These are phyloP conservation scores for Aspergillus amoenus DNA, from an alignment of 2,329 filamentous ascomycete genomes.

Conservation along the genomic window DNA sequence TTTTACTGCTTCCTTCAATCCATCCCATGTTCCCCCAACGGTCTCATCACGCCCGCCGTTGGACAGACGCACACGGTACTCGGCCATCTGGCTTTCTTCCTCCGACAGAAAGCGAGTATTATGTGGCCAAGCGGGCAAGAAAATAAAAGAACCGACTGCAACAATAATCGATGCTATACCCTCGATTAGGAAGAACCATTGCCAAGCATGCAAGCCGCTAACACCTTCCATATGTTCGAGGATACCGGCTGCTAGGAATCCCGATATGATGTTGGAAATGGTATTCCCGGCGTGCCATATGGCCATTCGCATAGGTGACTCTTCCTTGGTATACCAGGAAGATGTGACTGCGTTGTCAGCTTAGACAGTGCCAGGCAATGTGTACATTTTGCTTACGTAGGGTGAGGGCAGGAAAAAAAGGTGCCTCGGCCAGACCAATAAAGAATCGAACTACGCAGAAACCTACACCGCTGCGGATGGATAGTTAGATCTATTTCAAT, in stretches of 20 bases:
- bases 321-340: slow-evolving; percentile 12
- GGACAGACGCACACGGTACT: slow-evolving; percentile 7
- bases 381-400: background rate
- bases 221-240: slow-evolving; percentile 9
- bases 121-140: slow-evolving; percentile 7
- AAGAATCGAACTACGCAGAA: slow-evolving; percentile 12
- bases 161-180: slow-evolving; percentile 7
- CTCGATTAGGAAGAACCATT: slow-evolving; percentile 13
- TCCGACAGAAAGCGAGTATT: slow-evolving; percentile 10
- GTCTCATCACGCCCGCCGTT: slow-evolving; percentile 7
- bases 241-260: slow-evolving; percentile 9
- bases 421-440: slow-evolving; percentile 10
- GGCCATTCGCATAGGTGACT: slow-evolving; percentile 10
- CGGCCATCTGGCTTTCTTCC: slow-evolving; percentile 9
- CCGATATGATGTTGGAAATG: slow-evolving; percentile 12
- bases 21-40: slow-evolving; percentile 2
- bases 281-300: slow-evolving; percentile 14
- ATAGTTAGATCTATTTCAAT: background rate
- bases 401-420: slow-evolving; percentile 9
- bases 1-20: slow-evolving; percentile 5
- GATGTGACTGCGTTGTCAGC: slow-evolving; percentile 2
- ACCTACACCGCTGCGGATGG: background rate
- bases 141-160: background rate
- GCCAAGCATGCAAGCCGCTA: slow-evolving; percentile 8
- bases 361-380: background rate